A percentile compares a stretch with the other conserved stretches of the same genome.
These are phyloP conservation scores for Vitellaria paradoxa DNA, from an alignment of 179 eudicot species.

Conservation along the genomic window DNA sequence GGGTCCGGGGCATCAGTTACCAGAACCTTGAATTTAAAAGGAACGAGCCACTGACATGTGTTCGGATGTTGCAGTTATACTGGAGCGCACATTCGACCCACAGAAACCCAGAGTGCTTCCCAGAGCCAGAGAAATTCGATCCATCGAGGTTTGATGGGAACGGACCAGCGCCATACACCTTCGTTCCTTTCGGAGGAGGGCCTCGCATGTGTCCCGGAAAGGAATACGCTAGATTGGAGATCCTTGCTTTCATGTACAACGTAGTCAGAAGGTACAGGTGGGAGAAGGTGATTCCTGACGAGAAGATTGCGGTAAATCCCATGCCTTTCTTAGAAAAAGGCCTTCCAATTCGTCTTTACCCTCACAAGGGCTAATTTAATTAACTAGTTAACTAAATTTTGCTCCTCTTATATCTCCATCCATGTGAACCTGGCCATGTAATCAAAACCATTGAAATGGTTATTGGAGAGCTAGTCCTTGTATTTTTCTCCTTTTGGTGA, in stretches of 20 bases:
- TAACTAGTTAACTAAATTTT: background rate
- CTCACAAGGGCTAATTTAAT: background rate
- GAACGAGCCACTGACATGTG: no score
- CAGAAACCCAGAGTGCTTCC: conserved; percentile 10
- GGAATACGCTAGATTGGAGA: conserved; percentile 14
- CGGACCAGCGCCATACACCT: conserved; percentile 15
- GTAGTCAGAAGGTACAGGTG: conserved; percentile 24
- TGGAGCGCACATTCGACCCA: conserved; percentile 22
- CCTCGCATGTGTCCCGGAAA: conserved; percentile 19
- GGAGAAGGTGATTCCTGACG: conserved; percentile 19
- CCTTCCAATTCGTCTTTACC: conserved; percentile 13
- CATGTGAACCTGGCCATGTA: no score
- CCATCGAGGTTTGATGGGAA: conserved; percentile 11
- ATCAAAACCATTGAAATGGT: no score
- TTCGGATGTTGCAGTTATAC: conserved; percentile 26
- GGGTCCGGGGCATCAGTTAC: no score
- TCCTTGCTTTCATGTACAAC: conserved; percentile 19
- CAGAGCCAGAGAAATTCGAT: conserved; percentile 20
- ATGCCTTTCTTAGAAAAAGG: conserved; percentile 17
- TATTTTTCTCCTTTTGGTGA: no score
- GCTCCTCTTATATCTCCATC: no score
- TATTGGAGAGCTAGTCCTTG: no score
- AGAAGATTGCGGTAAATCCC: conserved; percentile 22
- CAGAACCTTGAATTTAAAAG: no score
- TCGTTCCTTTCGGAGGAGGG: conserved; percentile 14